Percentiles rank a stretch among this genome's conserved stretches.
Conservation (phyloP, 192 early-diverging fungal species). For the Gaertneriomyces sp. region DNA sequence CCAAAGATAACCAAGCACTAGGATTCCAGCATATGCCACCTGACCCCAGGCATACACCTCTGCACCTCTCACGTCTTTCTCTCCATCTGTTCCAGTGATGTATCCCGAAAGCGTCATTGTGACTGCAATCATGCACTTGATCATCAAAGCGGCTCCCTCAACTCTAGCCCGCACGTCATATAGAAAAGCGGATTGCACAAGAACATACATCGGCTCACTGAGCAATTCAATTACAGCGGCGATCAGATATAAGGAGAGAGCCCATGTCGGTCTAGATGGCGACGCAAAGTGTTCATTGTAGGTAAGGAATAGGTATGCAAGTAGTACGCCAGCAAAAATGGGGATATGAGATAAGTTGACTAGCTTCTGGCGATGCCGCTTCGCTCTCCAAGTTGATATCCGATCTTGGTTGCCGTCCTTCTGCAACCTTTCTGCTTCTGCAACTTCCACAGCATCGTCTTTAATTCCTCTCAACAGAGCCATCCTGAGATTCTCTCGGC, state of each 20-base stretch:
- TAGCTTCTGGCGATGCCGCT: slow-evolving; percentile 46
- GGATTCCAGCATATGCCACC: slow-evolving; percentile 61
- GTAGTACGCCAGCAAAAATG: slow-evolving; percentile 56
- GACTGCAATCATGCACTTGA: slow-evolving; percentile 60
- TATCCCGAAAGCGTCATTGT: slow-evolving; percentile 44
- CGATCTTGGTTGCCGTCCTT: not conserved
- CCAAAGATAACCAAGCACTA: slow-evolving; percentile 56
- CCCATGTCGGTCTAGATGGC: not conserved
- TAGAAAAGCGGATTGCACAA: slow-evolving; percentile 65
- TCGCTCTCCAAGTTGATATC: not conserved
- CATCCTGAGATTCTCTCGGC: slow-evolving; percentile 56
- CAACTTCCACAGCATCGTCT: not conserved
- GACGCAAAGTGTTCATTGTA: slow-evolving; percentile 29
- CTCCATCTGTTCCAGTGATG: slow-evolving; percentile 4
- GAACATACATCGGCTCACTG: slow-evolving; percentile 82
- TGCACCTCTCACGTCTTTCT: slow-evolving; percentile 52
- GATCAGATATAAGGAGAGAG: slow-evolving; percentile 60
- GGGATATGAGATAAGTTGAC: slow-evolving; percentile 75
- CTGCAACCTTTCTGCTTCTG: not conserved
- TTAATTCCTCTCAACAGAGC: slow-evolving; percentile 34
- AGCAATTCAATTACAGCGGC: slow-evolving; percentile 77
- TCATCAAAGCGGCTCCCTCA: slow-evolving; percentile 76
- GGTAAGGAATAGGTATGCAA: slow-evolving; percentile 49
- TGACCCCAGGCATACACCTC: slow-evolving; percentile 79
- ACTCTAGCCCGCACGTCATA: slow-evolving; percentile 75